Conservation (phyloP, 495 filamentous ascomycete genomes). For the Bryoglossum gracile region DNA sequence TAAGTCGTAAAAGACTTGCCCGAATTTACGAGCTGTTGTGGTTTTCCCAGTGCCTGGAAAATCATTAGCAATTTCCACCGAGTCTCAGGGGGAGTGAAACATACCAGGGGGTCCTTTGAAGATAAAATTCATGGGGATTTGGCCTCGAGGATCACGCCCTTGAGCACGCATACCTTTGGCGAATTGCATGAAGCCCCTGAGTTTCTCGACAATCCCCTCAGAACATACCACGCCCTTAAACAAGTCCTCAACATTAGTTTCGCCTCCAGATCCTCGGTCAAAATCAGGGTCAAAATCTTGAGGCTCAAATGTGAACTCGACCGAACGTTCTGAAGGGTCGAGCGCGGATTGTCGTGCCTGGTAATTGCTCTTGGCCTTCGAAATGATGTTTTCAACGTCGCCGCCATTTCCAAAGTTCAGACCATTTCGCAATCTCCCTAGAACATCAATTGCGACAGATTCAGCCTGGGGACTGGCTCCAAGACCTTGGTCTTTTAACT, state of each 20-base stretch:
- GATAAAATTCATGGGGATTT: constrained; percentile 55
- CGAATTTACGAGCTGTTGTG: constrained; percentile 37
- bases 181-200: constrained; percentile 53
- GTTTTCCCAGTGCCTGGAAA: constrained; percentile 42
- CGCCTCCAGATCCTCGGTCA: constrained; percentile 43
- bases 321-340: not conserved
- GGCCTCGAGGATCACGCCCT: constrained; percentile 48
- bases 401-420: constrained; percentile 51
- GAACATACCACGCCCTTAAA: constrained; percentile 64
- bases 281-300: constrained; percentile 64
- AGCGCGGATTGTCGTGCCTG: constrained; percentile 17
- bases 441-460: constrained; percentile 33
- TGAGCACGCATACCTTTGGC: constrained; percentile 42
- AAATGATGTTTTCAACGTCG: constrained; percentile 32
- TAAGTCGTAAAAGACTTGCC: constrained; percentile 38
- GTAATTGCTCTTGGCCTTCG: constrained; percentile 20
- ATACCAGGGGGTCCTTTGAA: constrained; percentile 53
- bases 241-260: constrained; percentile 45
- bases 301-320: constrained; percentile 40
- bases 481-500: constrained; percentile 42
- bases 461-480: constrained; percentile 35
- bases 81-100: not conserved
- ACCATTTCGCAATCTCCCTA: constrained; percentile 37
- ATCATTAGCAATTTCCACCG: not conserved
- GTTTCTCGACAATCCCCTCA: constrained; percentile 49